Evolutionary conservation across 257 asterid genomes (phyloP).

Genomic region (Solanum pinnatisectum): DNA sequence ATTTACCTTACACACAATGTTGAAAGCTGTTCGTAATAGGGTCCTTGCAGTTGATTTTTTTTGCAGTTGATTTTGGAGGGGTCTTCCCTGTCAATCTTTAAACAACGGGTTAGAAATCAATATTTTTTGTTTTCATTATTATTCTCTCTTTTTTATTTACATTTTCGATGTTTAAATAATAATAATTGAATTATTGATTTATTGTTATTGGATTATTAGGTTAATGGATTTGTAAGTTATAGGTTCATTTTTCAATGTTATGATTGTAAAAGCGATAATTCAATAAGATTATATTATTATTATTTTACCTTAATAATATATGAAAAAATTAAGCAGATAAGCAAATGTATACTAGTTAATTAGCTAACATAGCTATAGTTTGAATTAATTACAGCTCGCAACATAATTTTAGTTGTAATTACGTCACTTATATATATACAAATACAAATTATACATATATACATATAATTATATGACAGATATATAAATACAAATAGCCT

Average conservation of each 20-base stretch:
- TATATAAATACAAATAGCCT: not conserved
- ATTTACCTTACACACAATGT: not conserved
- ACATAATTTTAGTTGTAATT: too few species aligned
- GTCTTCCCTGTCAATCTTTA: not conserved
- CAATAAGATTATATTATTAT: too few species aligned
- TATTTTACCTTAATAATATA: too few species aligned
- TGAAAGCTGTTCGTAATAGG: not conserved
- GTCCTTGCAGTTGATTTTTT: not conserved
- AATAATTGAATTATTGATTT: not conserved
- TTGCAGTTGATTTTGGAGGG: not conserved
- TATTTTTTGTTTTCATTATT: not conserved
- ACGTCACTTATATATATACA: not conserved
- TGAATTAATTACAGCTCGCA: not conserved
- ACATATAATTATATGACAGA: too few species aligned
- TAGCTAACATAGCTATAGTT: too few species aligned
- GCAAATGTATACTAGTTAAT: too few species aligned
- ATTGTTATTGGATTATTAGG: too few species aligned
- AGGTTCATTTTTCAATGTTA: not conserved
- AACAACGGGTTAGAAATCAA: not conserved
- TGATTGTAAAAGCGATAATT: not conserved
- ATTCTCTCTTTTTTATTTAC: not conserved
- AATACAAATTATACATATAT: too few species aligned
- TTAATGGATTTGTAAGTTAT: not conserved
- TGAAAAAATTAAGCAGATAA: rapidly evolving
- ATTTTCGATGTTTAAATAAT: not conserved